Evolutionary conservation across 257 asterid genomes (phyloP), one percentile per base, ranked within the genome.

Genomic region (Scutellaria minor): DNA sequence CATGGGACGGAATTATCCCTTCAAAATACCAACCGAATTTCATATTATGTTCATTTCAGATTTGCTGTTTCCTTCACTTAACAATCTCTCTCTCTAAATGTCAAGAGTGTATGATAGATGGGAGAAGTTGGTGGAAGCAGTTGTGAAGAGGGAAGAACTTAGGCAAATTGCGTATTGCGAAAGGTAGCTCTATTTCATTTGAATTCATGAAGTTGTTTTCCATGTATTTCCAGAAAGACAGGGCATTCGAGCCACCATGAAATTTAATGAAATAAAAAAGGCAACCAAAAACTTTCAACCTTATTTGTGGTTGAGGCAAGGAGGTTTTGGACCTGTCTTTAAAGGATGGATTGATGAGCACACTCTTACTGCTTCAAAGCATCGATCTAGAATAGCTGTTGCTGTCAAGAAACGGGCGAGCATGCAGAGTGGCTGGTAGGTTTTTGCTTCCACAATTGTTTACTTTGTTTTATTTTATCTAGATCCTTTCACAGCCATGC

Each of bases 401-500:
- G 69, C 79, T 6, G 69, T 66, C 22, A 66, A 39, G 75, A 75
- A 48, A 8, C 24, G 48, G 70, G 39, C 15, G 1, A 39, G 18
- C 52, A 18, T 55, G 9, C 31, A 7, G 72, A 64, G 27, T 74
- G 78, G 78, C 7, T 24, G 78, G 78, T 74, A 64, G 50, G 72
- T 31, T 61, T 54, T 22, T 6, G 14, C 14, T 50, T 59, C 2
- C 47, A 0, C 20, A 24, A 24, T 24, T 24, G 27, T 24, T 1
- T 24, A 24, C 27, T 24, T 24, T 24, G 1, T 24, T 24, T 24
- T 24, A 24, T 24, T 24, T 24, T 24, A 24, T 1, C 27, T 24
- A 39, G 27, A 14, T 8, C 5, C 9, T 47, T 5, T 47, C 12
- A 47, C 9, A 47, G 52, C 52, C 6, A 2, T 2, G 2, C 9